Conservation (phyloP, 2,329 filamentous ascomycete genomes). For the Colletotrichum brevisporum region DNA sequence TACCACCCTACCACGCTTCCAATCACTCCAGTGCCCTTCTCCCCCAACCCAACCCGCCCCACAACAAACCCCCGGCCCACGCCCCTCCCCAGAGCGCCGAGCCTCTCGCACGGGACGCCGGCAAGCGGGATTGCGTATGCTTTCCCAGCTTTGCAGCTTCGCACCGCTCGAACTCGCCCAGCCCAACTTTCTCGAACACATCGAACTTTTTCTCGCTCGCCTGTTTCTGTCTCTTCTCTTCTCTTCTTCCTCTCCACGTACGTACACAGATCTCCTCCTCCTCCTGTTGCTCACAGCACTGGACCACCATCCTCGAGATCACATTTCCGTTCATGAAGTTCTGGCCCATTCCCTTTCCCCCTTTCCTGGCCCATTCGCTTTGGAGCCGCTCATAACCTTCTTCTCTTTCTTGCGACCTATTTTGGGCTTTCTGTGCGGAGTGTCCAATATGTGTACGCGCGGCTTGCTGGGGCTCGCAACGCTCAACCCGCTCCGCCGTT, state of each 20-base stretch:
- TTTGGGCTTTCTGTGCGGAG: not conserved
- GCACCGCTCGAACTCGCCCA: constrained; percentile 35
- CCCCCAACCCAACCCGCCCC: constrained; percentile 17
- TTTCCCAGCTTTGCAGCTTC: constrained; percentile 38
- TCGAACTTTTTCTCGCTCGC: constrained; percentile 3
- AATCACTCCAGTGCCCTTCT: not conserved
- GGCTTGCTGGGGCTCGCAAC: constrained; percentile 14
- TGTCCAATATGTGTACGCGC: constrained; percentile 13
- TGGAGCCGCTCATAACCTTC: not conserved
- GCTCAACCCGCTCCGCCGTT: constrained; percentile 19
- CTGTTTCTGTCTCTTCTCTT: not conserved
- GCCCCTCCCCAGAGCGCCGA: constrained; percentile 39
- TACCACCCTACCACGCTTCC: constrained; percentile 31
- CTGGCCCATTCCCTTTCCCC: not conserved
- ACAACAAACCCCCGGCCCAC: constrained; percentile 33
- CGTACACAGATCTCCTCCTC: constrained; percentile 1
- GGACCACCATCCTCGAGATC: not conserved
- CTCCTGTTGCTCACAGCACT: not conserved
- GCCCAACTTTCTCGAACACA: constrained; percentile 31
- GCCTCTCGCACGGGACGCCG: constrained; percentile 40
- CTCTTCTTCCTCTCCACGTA: constrained; percentile 10
- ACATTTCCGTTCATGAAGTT: not conserved
- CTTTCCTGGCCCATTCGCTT: constrained; percentile 1
- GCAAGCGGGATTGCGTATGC: constrained; percentile 42
- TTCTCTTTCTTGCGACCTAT: not conserved